Percentiles rank a stretch among this genome's conserved stretches.
Conservation (phyloP, 106 monocot species). For the Agapanthus africanus region DNA sequence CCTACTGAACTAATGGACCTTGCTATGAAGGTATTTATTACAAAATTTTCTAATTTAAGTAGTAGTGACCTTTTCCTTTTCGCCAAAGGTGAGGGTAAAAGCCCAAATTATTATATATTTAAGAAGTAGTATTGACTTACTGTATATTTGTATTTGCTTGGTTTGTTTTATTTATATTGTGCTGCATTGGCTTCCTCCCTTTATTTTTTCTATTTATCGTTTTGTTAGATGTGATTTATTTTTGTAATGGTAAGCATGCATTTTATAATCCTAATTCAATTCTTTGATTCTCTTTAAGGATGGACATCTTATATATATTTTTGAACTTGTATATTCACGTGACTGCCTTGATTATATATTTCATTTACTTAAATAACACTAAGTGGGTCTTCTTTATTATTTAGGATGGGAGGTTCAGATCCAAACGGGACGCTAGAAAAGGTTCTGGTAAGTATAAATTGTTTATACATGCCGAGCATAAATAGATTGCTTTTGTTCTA, state of each 20-base stretch:
- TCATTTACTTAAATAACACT: neutral
- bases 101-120: too few species aligned
- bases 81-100: too few species aligned
- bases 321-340: neutral
- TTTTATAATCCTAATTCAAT: neutral
- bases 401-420: constrained; percentile 83
- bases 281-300: neutral
- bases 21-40: constrained; percentile 95
- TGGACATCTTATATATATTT: neutral
- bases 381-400: neutral
- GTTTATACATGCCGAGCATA: neutral
- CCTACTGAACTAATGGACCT: constrained; percentile 82
- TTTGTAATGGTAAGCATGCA: too few species aligned
- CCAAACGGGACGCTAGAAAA: constrained; percentile 78
- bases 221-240: neutral
- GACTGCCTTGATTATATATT: neutral
- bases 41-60: too few species aligned
- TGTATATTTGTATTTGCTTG: neutral
- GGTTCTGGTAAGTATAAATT: constrained; percentile 17
- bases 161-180: neutral
- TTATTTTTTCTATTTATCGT: neutral
- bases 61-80: too few species aligned
- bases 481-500: neutral
- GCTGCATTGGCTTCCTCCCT: neutral
- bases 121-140: neutral